Conservation (phyloP, 352 stramenopile species). For the Globisporangium polare region DNA sequence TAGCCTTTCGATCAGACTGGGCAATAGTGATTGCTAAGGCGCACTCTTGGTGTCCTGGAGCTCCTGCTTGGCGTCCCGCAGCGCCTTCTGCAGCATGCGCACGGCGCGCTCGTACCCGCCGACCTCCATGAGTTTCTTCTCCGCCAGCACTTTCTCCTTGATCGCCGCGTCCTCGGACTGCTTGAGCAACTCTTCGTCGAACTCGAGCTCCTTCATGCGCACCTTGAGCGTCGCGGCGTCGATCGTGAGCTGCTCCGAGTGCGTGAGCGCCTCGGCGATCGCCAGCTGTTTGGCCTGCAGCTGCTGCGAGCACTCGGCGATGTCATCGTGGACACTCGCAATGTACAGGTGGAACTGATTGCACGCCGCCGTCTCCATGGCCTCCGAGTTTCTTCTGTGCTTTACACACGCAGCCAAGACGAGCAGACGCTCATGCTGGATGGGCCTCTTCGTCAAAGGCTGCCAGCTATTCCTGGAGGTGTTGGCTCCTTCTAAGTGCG, state of each 20-base stretch:
- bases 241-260: slow-evolving; percentile 49
- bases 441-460: neutral
- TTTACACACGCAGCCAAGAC: neutral
- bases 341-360: slow-evolving; percentile 40
- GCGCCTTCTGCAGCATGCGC: slow-evolving; percentile 44
- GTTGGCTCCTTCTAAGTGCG: neutral
- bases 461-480: neutral
- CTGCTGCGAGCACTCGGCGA: slow-evolving; percentile 25
- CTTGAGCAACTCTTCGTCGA: slow-evolving; percentile 50
- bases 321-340: slow-evolving; percentile 33
- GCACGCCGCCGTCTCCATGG: slow-evolving; percentile 28
- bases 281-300: slow-evolving; percentile 32
- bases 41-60: slow-evolving; percentile 50
- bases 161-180: slow-evolving; percentile 42
- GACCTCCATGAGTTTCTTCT: slow-evolving; percentile 62
- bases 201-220: slow-evolving; percentile 55
- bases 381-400: neutral
- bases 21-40: neutral
- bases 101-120: slow-evolving; percentile 58
- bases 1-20: too few relatives aligned
- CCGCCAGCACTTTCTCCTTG: slow-evolving; percentile 46
- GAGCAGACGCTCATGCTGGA: neutral
- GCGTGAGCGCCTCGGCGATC: slow-evolving; percentile 32
- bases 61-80: slow-evolving; percentile 49
- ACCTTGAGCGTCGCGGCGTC: slow-evolving; percentile 42